Percentiles rank a stretch among this genome's conserved stretches.
Evolutionary conservation across 306 rosid genomes (phyloP).

Genomic region (Corylus avellana): DNA sequence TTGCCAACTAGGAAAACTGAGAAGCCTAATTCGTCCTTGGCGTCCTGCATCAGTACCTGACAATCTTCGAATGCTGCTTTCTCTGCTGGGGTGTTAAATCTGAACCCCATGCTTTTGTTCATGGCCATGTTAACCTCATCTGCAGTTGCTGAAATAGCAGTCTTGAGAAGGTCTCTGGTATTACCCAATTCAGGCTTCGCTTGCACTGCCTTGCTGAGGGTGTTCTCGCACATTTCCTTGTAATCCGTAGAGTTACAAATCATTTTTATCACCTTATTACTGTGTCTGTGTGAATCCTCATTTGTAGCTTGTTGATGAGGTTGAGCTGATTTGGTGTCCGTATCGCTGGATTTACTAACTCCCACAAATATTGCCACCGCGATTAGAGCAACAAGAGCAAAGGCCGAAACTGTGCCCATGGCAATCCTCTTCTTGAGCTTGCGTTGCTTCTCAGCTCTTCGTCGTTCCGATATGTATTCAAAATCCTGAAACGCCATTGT

Average conservation of each 20-base stretch:
- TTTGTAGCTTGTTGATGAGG: neutral
- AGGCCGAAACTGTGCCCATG: constrained; percentile 36
- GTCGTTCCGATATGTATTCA: constrained; percentile 63
- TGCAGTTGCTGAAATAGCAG: constrained; percentile 36
- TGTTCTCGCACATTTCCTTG: constrained; percentile 51
- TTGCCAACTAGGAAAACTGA: constrained; percentile 25
- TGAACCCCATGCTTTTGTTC: constrained; percentile 20
- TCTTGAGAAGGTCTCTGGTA: constrained; percentile 61
- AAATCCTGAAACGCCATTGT: constrained; percentile 89
- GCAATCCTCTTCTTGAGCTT: constrained; percentile 44
- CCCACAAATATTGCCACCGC: constrained; percentile 37
- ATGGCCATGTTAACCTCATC: constrained; percentile 51
- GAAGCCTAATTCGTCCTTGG: constrained; percentile 49
- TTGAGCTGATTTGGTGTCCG: neutral
- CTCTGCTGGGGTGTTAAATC: constrained; percentile 39
- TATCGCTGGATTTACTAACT: neutral
- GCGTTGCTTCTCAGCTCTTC: constrained; percentile 54
- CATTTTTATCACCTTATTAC: constrained; percentile 33
- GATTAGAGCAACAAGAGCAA: constrained; percentile 38
- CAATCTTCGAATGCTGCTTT: constrained; percentile 77
- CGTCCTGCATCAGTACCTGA: constrained; percentile 44
- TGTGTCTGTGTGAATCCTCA: neutral
- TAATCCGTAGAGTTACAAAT: constrained; percentile 57
- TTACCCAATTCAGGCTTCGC: constrained; percentile 11
- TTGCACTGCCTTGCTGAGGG: constrained; percentile 31